These are phyloP conservation scores for Corrigiola litoralis DNA, from an alignment of 179 eudicot genomes.

Conservation along the genomic window DNA sequence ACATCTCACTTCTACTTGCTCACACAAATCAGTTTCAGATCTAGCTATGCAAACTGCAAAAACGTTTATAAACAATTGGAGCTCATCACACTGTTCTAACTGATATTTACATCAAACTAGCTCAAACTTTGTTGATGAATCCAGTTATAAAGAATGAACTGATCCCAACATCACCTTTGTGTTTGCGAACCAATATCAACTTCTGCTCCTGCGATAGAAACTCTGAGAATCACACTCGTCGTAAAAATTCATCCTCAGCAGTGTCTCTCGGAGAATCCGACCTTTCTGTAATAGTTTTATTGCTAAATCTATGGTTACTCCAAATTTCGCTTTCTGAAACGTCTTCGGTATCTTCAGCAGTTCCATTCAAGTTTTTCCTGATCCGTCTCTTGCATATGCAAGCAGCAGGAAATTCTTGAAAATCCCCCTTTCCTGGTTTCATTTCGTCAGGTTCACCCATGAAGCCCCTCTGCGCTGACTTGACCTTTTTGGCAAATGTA, in stretches of 20 bases:
- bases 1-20: conserved; percentile 7
- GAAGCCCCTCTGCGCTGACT: conserved; percentile 89
- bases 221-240: conserved; percentile 18
- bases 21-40: background rate
- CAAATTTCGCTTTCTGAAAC: conserved; percentile 26
- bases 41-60: conserved; percentile 9
- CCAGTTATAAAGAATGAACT: conserved; percentile 7
- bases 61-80: conserved; percentile 27
- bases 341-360: conserved; percentile 16
- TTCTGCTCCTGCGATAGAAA: background rate
- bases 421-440: conserved; percentile 74
- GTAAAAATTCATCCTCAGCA: conserved; percentile 28
- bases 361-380: conserved; percentile 21
- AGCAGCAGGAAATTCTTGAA: conserved; percentile 77
- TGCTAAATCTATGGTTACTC: conserved; percentile 32
- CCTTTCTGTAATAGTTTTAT: conserved; percentile 16
- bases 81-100: conserved; percentile 19
- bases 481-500: conserved; percentile 79
- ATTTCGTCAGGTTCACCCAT: conserved; percentile 97
- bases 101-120: conserved; percentile 31
- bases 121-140: conserved; percentile 12
- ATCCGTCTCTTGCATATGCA: conserved; percentile 78
- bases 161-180: background rate
- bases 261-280: conserved; percentile 26
- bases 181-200: background rate